phyloP scores from a whole-genome alignment of 2,329 filamentous ascomycete species.

The Fusarium robinianum region DNA sequence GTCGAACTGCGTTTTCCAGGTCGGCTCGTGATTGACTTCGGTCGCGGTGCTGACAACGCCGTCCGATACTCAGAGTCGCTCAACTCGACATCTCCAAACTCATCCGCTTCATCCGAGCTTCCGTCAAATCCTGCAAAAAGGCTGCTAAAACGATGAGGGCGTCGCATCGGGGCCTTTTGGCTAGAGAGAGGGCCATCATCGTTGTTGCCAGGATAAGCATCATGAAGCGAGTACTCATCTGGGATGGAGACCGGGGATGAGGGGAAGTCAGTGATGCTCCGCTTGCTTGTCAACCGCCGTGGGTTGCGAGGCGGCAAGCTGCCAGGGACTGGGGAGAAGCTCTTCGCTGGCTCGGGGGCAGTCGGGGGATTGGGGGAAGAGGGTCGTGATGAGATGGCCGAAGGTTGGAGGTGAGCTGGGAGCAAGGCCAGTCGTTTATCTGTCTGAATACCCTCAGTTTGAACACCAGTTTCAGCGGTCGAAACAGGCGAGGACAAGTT shows the following conservation, averaged over 20 bases:
- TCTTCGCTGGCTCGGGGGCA: constrained; percentile 41
- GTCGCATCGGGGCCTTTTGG: constrained; percentile 63
- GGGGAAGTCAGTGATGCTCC: constrained; percentile 53
- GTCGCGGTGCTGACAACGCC: constrained; percentile 65
- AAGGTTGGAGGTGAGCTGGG: constrained; percentile 78
- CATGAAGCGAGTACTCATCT: constrained; percentile 52
- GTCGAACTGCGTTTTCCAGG: constrained; percentile 49
- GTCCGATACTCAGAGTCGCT: constrained; percentile 72
- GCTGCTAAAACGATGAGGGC: constrained; percentile 77
- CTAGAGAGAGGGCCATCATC: constrained; percentile 74
- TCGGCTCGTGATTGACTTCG: constrained; percentile 47
- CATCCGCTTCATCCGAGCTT: constrained; percentile 69
- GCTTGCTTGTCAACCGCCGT: constrained; percentile 54
- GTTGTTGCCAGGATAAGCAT: constrained; percentile 78
- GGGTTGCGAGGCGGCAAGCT: constrained; percentile 64
- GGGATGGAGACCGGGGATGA: constrained; percentile 51
- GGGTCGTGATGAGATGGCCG: constrained; percentile 68
- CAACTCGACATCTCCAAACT: constrained; percentile 63
- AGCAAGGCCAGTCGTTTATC: constrained; percentile 77
- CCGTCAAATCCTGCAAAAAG: constrained; percentile 85
- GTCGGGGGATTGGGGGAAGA: constrained; percentile 54
- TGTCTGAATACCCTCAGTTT: constrained; percentile 90
- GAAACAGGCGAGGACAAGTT: constrained; percentile 36
- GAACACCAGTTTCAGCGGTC: constrained; percentile 54
- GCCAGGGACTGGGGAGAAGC: constrained; percentile 57